Base-by-base conservation (phyloP, 352 stramenopile species). In the Phytopythium vexans region DNA sequence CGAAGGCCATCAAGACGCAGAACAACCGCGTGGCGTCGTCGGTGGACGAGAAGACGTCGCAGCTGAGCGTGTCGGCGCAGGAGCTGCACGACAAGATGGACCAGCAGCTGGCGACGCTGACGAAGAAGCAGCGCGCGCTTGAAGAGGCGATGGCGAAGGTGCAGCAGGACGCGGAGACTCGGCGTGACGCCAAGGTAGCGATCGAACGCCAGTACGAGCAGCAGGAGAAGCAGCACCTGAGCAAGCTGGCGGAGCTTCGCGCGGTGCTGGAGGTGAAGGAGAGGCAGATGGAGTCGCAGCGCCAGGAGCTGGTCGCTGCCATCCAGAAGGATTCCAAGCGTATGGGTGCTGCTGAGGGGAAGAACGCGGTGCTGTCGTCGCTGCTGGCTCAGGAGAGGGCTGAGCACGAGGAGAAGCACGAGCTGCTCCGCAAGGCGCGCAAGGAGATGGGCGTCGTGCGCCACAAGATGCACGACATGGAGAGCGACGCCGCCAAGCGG, bases 301-400 rank as follows among this genome's bases (percentile, higher is more conserved):
- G 77, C 1, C 49, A 72, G 11, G 78, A 87, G 37, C 62, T 91
- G 7, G 49, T 86, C 21, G 67, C 82, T 39, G 70, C 64, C 9
- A 60, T 89, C 8, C 78, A 89, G 42, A 60, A 82, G 33, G 78
- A 88, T 41, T 70, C 74, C 36, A 79, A 81, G 50, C 62, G 80
- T n/a, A 74, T 89, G 63, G 81, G 81, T 31, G 44, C 82, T 21
- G 74, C 73, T 5, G 74, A 89, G 47, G 81, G 81, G 31, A 77
- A 86, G 53, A 84, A 77, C 36, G 47, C 68, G 6, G 14, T 89
- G 32, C 49, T 91, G 21, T 75, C 88, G 50, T 66, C 68, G n/a
- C 52, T 89, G n/a, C 64, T 91, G 3, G 62, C 71, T 0, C 70
- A 71, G 36, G 80, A 86, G 51, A 88, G 86, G 58, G 41, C 60